phyloP scores from a whole-genome alignment of 345 rosid genomes.

The Draba incana region DNA sequence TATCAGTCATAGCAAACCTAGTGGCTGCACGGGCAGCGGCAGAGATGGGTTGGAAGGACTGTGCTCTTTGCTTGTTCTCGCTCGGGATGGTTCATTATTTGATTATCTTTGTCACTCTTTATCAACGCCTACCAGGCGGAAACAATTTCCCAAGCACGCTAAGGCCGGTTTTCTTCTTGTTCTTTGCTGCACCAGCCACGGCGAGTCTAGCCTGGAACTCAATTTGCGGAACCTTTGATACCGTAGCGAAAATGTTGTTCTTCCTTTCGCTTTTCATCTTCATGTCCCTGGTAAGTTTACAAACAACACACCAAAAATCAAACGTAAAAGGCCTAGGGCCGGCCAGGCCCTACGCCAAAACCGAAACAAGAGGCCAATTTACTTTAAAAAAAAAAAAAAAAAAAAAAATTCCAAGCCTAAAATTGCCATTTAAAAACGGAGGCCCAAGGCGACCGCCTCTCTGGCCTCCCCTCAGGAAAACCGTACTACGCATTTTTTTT shows the following conservation, averaged over 20 bases:
- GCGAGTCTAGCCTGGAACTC: slow-evolving; percentile 73
- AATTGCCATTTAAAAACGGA: too few relatives aligned
- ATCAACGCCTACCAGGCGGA: slow-evolving; percentile 58
- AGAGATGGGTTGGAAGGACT: slow-evolving; percentile 61
- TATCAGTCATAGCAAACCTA: slow-evolving; percentile 67
- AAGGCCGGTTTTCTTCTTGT: slow-evolving; percentile 69
- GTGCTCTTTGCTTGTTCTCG: slow-evolving; percentile 62
- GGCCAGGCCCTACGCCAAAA: too few relatives aligned
- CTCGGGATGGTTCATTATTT: slow-evolving; percentile 68
- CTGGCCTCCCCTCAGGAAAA: too few relatives aligned
- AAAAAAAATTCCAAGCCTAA: too few relatives aligned
- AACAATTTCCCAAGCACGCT: slow-evolving; percentile 48
- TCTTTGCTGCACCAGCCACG: slow-evolving; percentile 72
- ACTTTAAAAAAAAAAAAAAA: too few relatives aligned
- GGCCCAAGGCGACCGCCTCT: too few relatives aligned
- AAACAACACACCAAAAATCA: background rate
- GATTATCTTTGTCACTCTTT: slow-evolving; percentile 74
- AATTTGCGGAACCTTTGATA: slow-evolving; percentile 55
- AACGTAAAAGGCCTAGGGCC: too few relatives aligned
- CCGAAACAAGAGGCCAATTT: too few relatives aligned
- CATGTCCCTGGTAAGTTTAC: slow-evolving; percentile 56
- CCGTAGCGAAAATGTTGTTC: slow-evolving; percentile 57
- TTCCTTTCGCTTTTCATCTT: slow-evolving; percentile 64
- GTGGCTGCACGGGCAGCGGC: slow-evolving; percentile 62
- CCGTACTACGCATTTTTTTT: background rate